phyloP scores from a whole-genome alignment of 169 alveolate species.

The Theileria parva region DNA sequence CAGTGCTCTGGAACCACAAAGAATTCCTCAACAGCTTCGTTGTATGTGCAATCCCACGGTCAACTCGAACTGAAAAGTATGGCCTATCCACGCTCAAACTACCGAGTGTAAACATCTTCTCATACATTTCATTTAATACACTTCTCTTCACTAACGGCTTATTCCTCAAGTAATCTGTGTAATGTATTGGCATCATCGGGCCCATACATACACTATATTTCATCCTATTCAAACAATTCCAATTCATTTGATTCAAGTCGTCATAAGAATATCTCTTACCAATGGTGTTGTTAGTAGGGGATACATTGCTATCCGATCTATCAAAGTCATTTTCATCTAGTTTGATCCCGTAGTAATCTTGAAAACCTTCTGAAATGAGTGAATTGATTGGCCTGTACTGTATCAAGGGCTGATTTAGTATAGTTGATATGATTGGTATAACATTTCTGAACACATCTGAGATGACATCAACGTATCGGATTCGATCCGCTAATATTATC shows the following conservation, averaged over 20 bases:
- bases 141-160: constrained; percentile 35
- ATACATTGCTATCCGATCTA: not conserved
- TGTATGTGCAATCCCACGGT: constrained; percentile 56
- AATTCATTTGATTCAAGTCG: not conserved
- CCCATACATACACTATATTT: constrained; percentile 13
- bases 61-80: constrained; percentile 61
- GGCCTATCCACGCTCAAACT: constrained; percentile 49
- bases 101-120: constrained; percentile 53
- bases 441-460: constrained; percentile 36
- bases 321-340: not conserved
- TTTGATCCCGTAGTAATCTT: not conserved
- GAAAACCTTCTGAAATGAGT: constrained; percentile 12
- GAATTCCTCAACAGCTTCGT: constrained; percentile 35
- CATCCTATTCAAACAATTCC: not conserved
- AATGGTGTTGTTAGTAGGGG: too few species aligned
- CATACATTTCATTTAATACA: constrained; percentile 58
- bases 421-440: constrained; percentile 56
- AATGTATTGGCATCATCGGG: constrained; percentile 51
- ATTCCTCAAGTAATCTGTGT: constrained; percentile 44
- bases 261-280: not conserved
- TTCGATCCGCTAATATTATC: constrained; percentile 41
- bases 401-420: constrained; percentile 59
- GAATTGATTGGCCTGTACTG: constrained; percentile 49
- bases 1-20: constrained; percentile 59
- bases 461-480: constrained; percentile 19